Evolutionary conservation across 2,329 filamentous ascomycete genomes (phyloP).

Genomic region (Zymoseptoria pseudotritici): DNA sequence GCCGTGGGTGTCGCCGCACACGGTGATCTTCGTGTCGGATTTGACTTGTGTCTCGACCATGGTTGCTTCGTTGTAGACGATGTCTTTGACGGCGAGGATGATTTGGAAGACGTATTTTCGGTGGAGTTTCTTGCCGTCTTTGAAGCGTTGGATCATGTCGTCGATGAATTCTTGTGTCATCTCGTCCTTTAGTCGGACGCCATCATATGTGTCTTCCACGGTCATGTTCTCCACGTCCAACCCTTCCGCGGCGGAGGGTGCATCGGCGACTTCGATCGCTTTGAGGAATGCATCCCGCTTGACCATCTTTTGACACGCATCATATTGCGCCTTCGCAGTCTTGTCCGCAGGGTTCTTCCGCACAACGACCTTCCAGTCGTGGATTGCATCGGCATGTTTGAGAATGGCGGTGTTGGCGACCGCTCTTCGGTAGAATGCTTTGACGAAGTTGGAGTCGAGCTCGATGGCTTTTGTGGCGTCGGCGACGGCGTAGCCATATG

Average conservation of each 20-base stretch:
- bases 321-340: conserved; percentile 81
- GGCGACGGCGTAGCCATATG: conserved; percentile 84
- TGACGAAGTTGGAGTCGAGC: conserved; percentile 78
- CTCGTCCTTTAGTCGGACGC: conserved; percentile 63
- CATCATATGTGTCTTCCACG: conserved; percentile 80
- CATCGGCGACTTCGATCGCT: conserved; percentile 87
- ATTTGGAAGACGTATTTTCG: conserved; percentile 98
- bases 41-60: conserved; percentile 91
- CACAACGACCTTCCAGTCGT: conserved; percentile 87
- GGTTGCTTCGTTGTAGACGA: conserved; percentile 86
- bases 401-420: conserved; percentile 88
- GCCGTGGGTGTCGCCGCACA: conserved; percentile 95
- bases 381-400: conserved; percentile 76
- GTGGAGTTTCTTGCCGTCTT: conserved; percentile 88
- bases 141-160: conserved; percentile 95
- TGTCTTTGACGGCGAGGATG: conserved; percentile 76
- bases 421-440: conserved; percentile 93
- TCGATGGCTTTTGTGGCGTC: conserved; percentile 90
- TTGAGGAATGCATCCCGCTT: conserved; percentile 87
- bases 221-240: conserved; percentile 79
- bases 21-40: conserved; percentile 71
- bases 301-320: conserved; percentile 91
- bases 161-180: conserved; percentile 98
- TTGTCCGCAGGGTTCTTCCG: conserved; percentile 81
- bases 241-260: conserved; percentile 84